Evolutionary conservation across 208 protist species (phyloP), one percentile per base, ranked within the genome.

Genomic region (Leishmania arabica): DNA sequence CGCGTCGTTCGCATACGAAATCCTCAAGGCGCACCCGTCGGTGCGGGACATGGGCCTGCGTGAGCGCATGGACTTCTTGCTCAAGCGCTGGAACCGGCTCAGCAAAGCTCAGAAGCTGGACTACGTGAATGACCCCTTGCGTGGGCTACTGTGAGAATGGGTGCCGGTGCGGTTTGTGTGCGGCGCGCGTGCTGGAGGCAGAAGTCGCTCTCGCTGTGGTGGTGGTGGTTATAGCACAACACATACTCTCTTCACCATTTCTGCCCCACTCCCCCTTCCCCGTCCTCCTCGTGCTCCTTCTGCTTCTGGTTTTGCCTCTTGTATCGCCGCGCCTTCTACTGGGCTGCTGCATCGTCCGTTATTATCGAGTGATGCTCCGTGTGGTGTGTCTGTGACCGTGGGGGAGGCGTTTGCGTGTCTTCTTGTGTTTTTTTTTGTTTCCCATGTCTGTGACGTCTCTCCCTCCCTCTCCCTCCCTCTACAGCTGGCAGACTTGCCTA

Each of bases 61-160:
- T 8, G 95, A 97, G 83, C 90, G 95, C n/a, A 96, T 97, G 92
- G 88, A 93, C 76, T 96, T 97, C 77, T 77, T 96, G 34, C 89
- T 88, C 58, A 88, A 85, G 34, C 84, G 92, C 8, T 97, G 95
- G 95, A 82, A 89, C 31, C 86, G 89, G 66, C 88, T 97, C 27
- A 92, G 86, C 40, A 68, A 87, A 64, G 88, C 85, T 60, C 85
- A 96, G 84, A 88, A 87, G 24, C 54, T 94, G 31, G 84, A 87
- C 49, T 97, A 96, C 81, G 72, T 96, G 31, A 93, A 95, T 73
- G 81, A 95, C 82, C 95, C 95, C 1, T 85, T 97, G 64, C 92
- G 92, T 58, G 95, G 95, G 8, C 78, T 97, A n/a, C 51, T 97
- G 47, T 96, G 88, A 81, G 58, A 58, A 9, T 27, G 31, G 7